Percentiles rank a stretch among this genome's conserved stretches.
These are phyloP conservation scores for Persicaria maculosa DNA, from an alignment of 148 eudicot species.

Conservation along the genomic window DNA sequence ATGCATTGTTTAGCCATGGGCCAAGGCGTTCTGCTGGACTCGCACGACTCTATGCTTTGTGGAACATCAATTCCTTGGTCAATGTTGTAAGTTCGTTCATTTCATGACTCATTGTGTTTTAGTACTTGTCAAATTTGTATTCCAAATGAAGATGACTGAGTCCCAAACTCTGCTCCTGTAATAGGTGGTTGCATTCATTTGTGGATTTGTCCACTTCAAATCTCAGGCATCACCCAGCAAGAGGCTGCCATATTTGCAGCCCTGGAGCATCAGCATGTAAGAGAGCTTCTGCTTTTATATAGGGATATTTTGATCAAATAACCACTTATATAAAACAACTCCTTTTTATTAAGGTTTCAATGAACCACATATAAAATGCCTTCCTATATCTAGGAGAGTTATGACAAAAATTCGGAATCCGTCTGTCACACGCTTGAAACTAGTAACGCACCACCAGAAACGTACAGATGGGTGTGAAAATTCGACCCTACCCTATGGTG, in stretches of 20 bases:
- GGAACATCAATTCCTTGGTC: slow-evolving; percentile 85
- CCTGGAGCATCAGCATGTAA: slow-evolving; percentile 87
- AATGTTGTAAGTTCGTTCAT: slow-evolving; percentile 71
- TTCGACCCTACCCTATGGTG: background rate
- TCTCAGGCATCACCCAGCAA: slow-evolving; percentile 48
- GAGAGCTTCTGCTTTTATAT: slow-evolving; percentile 9
- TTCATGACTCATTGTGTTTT: background rate
- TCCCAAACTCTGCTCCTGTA: slow-evolving; percentile 1
- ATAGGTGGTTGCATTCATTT: slow-evolving; percentile 82
- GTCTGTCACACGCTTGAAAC: no score
- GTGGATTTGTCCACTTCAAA: slow-evolving; percentile 67
- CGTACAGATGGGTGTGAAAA: background rate
- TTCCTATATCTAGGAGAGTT: background rate
- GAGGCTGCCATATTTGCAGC: slow-evolving; percentile 58
- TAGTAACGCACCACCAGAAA: no score
- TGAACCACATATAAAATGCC: background rate
- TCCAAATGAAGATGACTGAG: background rate
- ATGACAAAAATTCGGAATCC: no score
- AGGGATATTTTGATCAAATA: background rate
- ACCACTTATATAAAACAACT: no score
- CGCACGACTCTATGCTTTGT: slow-evolving; percentile 89
- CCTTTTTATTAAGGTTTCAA: background rate
- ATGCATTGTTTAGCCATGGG: slow-evolving; percentile 96
- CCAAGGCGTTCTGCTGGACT: slow-evolving; percentile 96
- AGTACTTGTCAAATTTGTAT: background rate